A percentile compares a stretch with the other conserved stretches of the same genome.
Conservation (phyloP, 495 filamentous ascomycete genomes). For the Daldinia concentrica region DNA sequence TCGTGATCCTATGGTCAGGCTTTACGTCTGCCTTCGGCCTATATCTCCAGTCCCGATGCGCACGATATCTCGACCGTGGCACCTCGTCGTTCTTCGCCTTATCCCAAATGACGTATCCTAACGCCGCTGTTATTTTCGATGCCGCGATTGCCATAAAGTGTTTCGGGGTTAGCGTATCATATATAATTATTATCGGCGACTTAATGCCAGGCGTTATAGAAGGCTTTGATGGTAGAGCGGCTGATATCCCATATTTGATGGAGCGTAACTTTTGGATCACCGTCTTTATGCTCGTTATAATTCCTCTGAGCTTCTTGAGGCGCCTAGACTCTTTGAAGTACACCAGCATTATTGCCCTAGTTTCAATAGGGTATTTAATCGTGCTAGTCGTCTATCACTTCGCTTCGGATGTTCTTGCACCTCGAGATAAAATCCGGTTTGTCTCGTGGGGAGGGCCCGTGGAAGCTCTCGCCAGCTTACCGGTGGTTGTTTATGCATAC, state of each 20-base stretch:
- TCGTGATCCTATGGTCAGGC: conserved; percentile 92
- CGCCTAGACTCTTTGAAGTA: conserved; percentile 96
- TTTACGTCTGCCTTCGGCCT: conserved; percentile 89
- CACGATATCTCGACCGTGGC: conserved; percentile 89
- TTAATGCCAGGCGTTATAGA: conserved; percentile 94
- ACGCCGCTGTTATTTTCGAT: conserved; percentile 95
- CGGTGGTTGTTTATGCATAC: conserved; percentile 96
- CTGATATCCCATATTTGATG: conserved; percentile 71
- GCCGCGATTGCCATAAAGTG: conserved; percentile 97
- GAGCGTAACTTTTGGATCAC: conserved; percentile 98
- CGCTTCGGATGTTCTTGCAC: conserved; percentile 75
- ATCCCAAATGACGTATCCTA: conserved; percentile 95
- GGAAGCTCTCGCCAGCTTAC: conserved; percentile 82
- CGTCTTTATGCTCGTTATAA: conserved; percentile 95
- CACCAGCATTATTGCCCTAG: conserved; percentile 88
- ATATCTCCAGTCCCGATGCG: conserved; percentile 92
- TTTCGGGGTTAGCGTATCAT: conserved; percentile 96
- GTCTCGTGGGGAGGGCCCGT: conserved; percentile 81
- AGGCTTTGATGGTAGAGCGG: conserved; percentile 69
- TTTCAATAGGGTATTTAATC: conserved; percentile 93
- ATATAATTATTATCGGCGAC: conserved; percentile 98
- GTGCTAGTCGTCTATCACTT: conserved; percentile 93
- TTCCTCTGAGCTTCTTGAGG: conserved; percentile 90
- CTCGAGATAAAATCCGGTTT: conserved; percentile 75
- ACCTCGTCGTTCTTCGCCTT: conserved; percentile 84